Evolutionary conservation across 768 basidiomycete species (phyloP).

Genomic region (Podaxis sp.): DNA sequence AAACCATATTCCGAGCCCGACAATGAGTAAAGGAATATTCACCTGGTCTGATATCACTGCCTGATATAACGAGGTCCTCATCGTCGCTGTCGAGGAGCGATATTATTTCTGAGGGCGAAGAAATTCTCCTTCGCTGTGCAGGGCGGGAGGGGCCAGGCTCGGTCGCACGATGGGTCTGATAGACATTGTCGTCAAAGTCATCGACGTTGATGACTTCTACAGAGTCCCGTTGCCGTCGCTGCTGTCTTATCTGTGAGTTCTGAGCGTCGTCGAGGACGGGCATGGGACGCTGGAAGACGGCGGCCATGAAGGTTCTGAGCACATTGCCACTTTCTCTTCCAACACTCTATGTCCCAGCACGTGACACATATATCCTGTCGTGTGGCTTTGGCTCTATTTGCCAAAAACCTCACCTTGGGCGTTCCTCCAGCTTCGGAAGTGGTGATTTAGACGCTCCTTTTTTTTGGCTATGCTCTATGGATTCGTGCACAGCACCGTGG

Average conservation of each 20-base stretch:
- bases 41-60: conserved; percentile 19
- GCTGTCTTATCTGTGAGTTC: conserved; percentile 15
- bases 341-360: conserved; percentile 10
- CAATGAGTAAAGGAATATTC: neutral
- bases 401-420: neutral
- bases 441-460: neutral
- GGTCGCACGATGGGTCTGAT: conserved; percentile 8
- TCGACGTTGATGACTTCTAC: conserved; percentile 50
- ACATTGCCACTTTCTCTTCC: conserved; percentile 9
- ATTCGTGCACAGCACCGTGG: neutral
- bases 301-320: conserved; percentile 27
- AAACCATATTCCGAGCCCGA: neutral
- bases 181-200: conserved; percentile 30
- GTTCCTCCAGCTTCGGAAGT: neutral
- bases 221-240: conserved; percentile 23
- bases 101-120: conserved; percentile 28
- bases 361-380: conserved; percentile 18
- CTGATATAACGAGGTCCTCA: conserved; percentile 15
- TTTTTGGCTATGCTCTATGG: neutral
- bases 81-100: conserved; percentile 35
- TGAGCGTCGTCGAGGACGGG: conserved; percentile 25
- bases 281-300: conserved; percentile 28
- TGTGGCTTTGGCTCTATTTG: conserved; percentile 16
- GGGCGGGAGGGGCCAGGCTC: conserved; percentile 16
- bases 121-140: conserved; percentile 16